Base-by-base conservation (phyloP, 495 filamentous ascomycete species). In the Thermochaetoides thermophila region DNA sequence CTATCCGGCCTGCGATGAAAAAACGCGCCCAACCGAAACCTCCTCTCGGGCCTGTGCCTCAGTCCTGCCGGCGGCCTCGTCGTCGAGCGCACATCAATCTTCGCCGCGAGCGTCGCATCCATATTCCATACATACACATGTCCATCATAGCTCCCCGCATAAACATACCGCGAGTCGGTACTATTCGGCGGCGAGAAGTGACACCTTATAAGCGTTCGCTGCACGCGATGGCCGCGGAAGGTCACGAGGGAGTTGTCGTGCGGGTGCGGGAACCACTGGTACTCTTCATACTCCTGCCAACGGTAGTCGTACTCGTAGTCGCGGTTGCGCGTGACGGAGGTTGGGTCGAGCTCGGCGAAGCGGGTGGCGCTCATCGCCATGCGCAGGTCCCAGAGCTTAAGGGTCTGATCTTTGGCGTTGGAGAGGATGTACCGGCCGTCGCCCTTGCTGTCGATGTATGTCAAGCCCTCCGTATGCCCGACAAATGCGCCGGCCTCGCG, bases 351-450 rank as follows among this genome's bases (percentile, higher is more conserved):
- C n/a, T 66, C 59, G 14, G 70, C 59, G 32, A 76, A 80, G 12
- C 67, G 66, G 14, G 71, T 64, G 13, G 74, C 76, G 14, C 71
- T 73, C 68, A 82, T 80, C 68, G 81, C 83, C 60, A 62, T 72
- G 44, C 91, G 66, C 29, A 97, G 59, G 58, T 97, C 89, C 89
- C 89, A 97, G 3, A 97, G 68, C 58, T 96, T 97, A 78, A 93
- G 93, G 20, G 74, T 81, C 53, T 97, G 89, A 45, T 97, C 89
- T 47, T 97, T 97, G 37, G 71, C 81, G 40, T 97, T 97, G 39
- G 81, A 87, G 5, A 97, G 66, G 7, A 96, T 76, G 48, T 94
- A 97, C 26, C 89, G 70, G 7, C 89, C 89, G 49, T 97, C 89
- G 31, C 85, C 85, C 57, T 96, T 97, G 57, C 78, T 86, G 55